Base-by-base conservation (phyloP, 164 flowering plant genomes). In the Magnolia changhungtana region DNA sequence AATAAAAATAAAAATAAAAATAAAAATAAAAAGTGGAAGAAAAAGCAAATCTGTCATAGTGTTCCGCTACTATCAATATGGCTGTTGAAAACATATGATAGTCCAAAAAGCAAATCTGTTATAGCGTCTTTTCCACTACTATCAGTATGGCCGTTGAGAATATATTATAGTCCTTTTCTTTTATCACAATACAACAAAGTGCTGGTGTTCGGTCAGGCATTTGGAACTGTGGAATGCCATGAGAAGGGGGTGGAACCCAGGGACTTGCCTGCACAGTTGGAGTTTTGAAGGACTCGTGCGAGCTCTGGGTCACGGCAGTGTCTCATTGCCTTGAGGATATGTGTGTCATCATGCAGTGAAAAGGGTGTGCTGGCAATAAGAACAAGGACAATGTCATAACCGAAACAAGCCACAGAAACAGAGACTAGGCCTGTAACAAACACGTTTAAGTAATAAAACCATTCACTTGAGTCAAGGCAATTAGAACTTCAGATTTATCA, bases 311-410 rank as follows among this genome's bases (percentile, higher is more conserved):
- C 58, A 52, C 74, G 76, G 70, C 65, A 64, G 14, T 66, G 1
- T 7, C 66, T 78, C 75, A 82, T 84, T 59, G 76, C 75, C 76
- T 80, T 82, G 67, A 84, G 78, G 67, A 84, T 37, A 24, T 77
- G 72, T 8, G 73, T 74, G 71, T 84, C 84, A 50, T 84, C 84
- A 37, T 80, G 84, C 81, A 84, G 72, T 14, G 67, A 29, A 75
- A 84, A 84, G 14, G 86, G 84, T 20, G 86, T 75, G 45, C 84
- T 80, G 83, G 75, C 66, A 79, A 51, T 23, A n/a, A 75, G 20
- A 79, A 64, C 14, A 61, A 20, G 45, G 49, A 61, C 1, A 5
- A 58, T 16, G 14, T 76, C 2, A 76, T 63, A 76, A 16, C 37
- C 7, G 11, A 29, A 72, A 21, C 31, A 52, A 72, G 13, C 23